A percentile compares a stretch with the other conserved stretches of the same genome.
These are phyloP conservation scores for Sisymbrium irio DNA, from an alignment of 345 rosid genomes.

Conservation along the genomic window DNA sequence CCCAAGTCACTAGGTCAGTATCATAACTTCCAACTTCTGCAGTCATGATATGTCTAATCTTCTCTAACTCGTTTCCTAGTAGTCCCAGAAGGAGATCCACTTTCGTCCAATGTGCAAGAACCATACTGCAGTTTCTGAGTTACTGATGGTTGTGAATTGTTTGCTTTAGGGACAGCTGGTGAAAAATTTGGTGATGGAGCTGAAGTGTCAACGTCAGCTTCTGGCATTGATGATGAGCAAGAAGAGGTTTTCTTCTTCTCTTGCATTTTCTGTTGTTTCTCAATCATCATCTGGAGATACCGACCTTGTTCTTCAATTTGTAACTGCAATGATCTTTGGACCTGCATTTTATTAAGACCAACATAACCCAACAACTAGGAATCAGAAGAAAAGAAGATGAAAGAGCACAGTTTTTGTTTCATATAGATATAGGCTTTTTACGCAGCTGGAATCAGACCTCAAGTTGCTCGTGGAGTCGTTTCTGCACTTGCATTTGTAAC, in stretches of 20 bases:
- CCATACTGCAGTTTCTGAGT: slow-evolving; percentile 5
- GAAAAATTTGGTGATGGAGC: slow-evolving; percentile 14
- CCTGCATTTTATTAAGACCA: slow-evolving; percentile 19
- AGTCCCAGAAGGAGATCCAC: slow-evolving; percentile 8
- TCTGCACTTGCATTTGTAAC: slow-evolving; percentile 93
- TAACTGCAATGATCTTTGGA: slow-evolving; percentile 30
- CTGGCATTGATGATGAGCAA: slow-evolving; percentile 35
- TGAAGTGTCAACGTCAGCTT: slow-evolving; percentile 30
- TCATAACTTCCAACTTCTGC: slow-evolving; percentile 12
- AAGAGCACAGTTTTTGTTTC: not conserved
- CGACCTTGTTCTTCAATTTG: slow-evolving; percentile 34
- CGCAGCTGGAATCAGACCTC: slow-evolving; percentile 50
- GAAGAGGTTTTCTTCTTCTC: slow-evolving; percentile 33
- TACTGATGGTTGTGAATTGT: slow-evolving; percentile 24
- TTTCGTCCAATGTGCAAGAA: not conserved
- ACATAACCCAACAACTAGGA: not conserved
- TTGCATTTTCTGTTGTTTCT: slow-evolving; percentile 55
- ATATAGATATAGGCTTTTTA: not conserved
- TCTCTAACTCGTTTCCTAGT: slow-evolving; percentile 39
- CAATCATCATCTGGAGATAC: slow-evolving; percentile 53
- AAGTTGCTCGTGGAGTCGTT: slow-evolving; percentile 91
- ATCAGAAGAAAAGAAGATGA: not conserved
- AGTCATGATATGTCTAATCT: slow-evolving; percentile 27
- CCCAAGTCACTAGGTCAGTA: slow-evolving; percentile 16
- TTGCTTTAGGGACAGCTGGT: slow-evolving; percentile 17